Percentiles rank a stretch among this genome's conserved stretches.
Conservation (phyloP, 805 yeast genomes). For the Yamadazyma olivae region DNA sequence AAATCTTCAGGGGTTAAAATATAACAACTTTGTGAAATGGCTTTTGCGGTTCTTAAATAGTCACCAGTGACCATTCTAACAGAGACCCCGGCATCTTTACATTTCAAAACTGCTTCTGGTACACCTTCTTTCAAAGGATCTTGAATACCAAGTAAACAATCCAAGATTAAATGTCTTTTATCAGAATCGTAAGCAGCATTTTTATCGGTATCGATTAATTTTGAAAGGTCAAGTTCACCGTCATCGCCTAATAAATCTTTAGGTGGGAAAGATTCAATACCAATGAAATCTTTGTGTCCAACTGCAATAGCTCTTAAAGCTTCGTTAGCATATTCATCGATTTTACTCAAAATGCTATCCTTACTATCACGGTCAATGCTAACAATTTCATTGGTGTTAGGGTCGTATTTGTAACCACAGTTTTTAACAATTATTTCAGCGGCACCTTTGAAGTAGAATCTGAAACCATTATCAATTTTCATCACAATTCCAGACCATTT, state of each 20-base stretch:
- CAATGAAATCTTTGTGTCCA: slow-evolving; percentile 70
- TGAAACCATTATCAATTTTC: slow-evolving; percentile 45
- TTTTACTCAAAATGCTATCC: slow-evolving; percentile 28
- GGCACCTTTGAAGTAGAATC: slow-evolving; percentile 86
- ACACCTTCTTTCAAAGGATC: slow-evolving; percentile 94
- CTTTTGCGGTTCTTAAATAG: slow-evolving; percentile 84
- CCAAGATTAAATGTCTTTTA: slow-evolving; percentile 43
- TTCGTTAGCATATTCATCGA: slow-evolving; percentile 60
- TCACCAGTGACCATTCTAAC: slow-evolving; percentile 99
- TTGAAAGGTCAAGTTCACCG: slow-evolving; percentile 24
- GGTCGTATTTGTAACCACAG: slow-evolving; percentile 44
- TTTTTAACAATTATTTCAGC: slow-evolving; percentile 77
- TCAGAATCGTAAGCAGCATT: slow-evolving; percentile 17
- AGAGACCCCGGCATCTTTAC: slow-evolving; percentile 87
- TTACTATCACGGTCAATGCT: slow-evolving; percentile 28
- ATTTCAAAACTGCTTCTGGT: slow-evolving; percentile 79
- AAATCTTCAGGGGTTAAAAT: slow-evolving; percentile 56
- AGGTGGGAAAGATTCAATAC: slow-evolving; percentile 65
- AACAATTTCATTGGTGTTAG: slow-evolving; percentile 20
- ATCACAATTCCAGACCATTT: slow-evolving; percentile 90
- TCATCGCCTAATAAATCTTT: slow-evolving; percentile 28
- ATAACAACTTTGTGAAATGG: slow-evolving; percentile 85
- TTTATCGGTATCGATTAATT: slow-evolving; percentile 21
- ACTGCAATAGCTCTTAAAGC: slow-evolving; percentile 89
- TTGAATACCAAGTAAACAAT: slow-evolving; percentile 86